Evolutionary conservation across 768 basidiomycete species (phyloP), one percentile per base, ranked within the genome.

Genomic region (Podaxis mareebaensis): DNA sequence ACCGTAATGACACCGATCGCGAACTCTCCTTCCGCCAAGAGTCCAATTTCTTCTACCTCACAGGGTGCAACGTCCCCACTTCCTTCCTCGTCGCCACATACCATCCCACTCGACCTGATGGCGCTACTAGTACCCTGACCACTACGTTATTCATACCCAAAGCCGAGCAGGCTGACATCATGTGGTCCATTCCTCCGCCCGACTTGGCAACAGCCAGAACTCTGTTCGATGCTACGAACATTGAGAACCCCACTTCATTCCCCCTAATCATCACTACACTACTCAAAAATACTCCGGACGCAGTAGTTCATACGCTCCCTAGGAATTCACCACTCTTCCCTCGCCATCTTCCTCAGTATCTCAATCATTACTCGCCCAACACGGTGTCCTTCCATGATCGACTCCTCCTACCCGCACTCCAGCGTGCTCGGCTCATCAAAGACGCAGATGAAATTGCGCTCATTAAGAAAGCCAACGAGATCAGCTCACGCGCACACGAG

Each of bases 121-220:
- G 81, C 46, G 81, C 80, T 22, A 81, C 82, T 12, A 77, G 79
- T 3, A 72, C 71, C 0, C 78, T 83, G 6, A 80, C 78, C 10
- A 73, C 85, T 6, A 83, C 87, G 6, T 80, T 98, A 38, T 95
- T 91, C 74, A 88, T 97, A 62, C 93, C 94, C 1, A 82, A 90
- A 60, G 84, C 86, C 20, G 85, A 89, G 57, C 78, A 86, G 3
- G 86, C 78, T 0, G 91, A 92, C 70, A 75, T 93, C 58, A 87
- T 97, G 87, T 98, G 96, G 96, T 90, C 88, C 5, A 86, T 92
- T 2, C 87, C 93, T 15, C 94, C 95, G 0, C 86, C 91, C 0
- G 76, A 89, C 0, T 74, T 85, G 17, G 80, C 84, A 33, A 86
- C 85, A 2, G 78, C 81, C 11, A 66, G 72, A 17, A 40, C 81